Evolutionary conservation across 192 early-diverging fungal genomes (phyloP).

Genomic region (Radiomyces spectabilis): DNA sequence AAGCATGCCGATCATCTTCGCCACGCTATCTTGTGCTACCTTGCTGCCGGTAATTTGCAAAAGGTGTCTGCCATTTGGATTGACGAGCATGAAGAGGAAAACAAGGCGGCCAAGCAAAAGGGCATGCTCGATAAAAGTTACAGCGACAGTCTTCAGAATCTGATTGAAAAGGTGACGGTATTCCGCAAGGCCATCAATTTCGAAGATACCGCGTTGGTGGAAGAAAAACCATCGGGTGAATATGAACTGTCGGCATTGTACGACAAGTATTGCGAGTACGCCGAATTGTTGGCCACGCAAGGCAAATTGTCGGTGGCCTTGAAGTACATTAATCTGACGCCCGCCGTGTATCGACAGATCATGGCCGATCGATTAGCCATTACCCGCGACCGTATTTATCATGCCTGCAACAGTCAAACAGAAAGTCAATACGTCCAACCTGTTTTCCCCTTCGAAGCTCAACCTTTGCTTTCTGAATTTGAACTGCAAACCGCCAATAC

Average conservation of each 20-base stretch:
- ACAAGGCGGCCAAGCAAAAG: conserved; percentile 4
- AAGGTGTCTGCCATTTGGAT: conserved; percentile 84
- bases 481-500: conserved; percentile 18
- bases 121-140: conserved; percentile 14
- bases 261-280: conserved; percentile 84
- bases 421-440: conserved; percentile 18
- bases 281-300: conserved; percentile 63
- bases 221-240: conserved; percentile 9
- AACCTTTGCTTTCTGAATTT: conserved; percentile 38
- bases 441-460: conserved; percentile 56
- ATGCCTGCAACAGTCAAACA: conserved; percentile 18
- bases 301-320: conserved; percentile 71
- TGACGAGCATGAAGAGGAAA: conserved; percentile 45
- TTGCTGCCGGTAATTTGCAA: conserved; percentile 75
- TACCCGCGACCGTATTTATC: conserved; percentile 67
- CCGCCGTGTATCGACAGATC: conserved; percentile 49
- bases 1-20: conserved; percentile 24
- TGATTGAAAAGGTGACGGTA: conserved; percentile 89
- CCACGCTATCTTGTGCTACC: conserved; percentile 76
- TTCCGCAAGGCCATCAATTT: conserved; percentile 91
- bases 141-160: conserved; percentile 54
- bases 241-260: conserved; percentile 52
- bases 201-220: conserved; percentile 65
- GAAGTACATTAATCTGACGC: conserved; percentile 72
- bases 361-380: conserved; percentile 46